Conservation (phyloP, 805 yeast genomes). For the Barnettozyma siamensis region DNA sequence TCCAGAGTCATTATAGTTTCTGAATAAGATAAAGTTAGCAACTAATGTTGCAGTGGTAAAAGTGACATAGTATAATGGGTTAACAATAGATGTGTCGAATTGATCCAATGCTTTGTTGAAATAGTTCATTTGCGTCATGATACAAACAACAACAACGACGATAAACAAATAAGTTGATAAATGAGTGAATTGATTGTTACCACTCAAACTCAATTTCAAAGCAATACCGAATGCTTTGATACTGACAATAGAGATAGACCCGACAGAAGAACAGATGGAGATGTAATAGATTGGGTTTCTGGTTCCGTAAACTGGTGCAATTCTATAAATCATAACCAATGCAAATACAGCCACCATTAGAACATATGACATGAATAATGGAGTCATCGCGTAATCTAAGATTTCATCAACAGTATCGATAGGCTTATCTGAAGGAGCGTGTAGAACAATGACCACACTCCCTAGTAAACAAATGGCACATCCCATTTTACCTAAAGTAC, state of each 20-base stretch:
- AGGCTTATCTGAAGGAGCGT: constrained; percentile 93
- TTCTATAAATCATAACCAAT: constrained; percentile 70
- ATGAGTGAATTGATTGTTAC: constrained; percentile 84
- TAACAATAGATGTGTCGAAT: constrained; percentile 87
- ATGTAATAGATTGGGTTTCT: constrained; percentile 84
- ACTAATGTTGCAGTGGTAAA: constrained; percentile 83
- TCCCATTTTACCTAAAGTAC: constrained; percentile 84
- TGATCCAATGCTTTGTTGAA: constrained; percentile 91
- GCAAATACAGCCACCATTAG: constrained; percentile 60
- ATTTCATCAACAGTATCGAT: constrained; percentile 86
- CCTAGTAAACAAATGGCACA: constrained; percentile 89
- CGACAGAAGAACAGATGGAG: constrained; percentile 85
- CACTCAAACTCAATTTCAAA: constrained; percentile 72
- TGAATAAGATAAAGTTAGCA: constrained; percentile 81
- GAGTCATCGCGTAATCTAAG: constrained; percentile 69
- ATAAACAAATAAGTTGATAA: constrained; percentile 79
- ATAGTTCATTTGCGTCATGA: constrained; percentile 87
- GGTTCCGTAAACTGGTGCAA: constrained; percentile 76
- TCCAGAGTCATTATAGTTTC: constrained; percentile 81
- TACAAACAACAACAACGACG: constrained; percentile 71
- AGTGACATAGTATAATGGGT: constrained; percentile 85
- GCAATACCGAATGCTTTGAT: constrained; percentile 94
- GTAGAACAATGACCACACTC: constrained; percentile 79
- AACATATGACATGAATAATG: constrained; percentile 67
- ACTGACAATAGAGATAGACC: constrained; percentile 85